Evolutionary conservation across 345 rosid species (phyloP).

Genomic region (Rhodamnia argentea): DNA sequence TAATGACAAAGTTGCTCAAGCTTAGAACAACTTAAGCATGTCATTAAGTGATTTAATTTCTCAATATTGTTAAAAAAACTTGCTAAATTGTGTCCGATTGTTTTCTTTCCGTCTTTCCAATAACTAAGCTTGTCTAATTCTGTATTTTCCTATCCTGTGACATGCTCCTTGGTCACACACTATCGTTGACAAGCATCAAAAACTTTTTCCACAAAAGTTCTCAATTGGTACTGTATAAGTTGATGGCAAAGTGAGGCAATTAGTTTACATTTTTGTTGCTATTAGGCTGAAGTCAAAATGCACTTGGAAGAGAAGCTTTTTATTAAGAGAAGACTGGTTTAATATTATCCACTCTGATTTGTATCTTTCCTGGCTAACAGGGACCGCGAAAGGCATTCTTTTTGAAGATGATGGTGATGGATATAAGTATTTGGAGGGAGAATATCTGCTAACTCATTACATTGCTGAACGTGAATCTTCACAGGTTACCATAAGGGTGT

Average conservation of each 20-base stretch:
- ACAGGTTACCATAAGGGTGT: constrained; percentile 47
- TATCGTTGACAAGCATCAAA: background rate
- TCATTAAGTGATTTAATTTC: background rate
- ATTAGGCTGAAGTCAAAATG: background rate
- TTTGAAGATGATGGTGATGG: constrained; percentile 94
- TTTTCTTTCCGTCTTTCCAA: background rate
- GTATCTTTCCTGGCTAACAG: constrained; percentile 15
- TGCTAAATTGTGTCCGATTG: background rate
- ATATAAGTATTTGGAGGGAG: constrained; percentile 57
- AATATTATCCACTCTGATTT: background rate
- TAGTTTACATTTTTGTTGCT: background rate
- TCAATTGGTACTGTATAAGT: background rate
- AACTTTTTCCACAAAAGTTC: background rate
- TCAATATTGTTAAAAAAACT: background rate
- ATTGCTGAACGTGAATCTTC: constrained; percentile 52
- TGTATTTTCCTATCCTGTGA: background rate
- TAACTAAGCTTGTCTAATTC: background rate
- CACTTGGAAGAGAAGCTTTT: background rate
- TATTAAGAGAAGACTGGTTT: background rate
- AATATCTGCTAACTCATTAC: constrained; percentile 53
- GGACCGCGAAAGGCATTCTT: constrained; percentile 62
- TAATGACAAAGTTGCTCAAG: background rate
- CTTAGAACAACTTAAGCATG: background rate
- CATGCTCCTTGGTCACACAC: background rate
- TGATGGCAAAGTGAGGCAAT: background rate